Evolutionary conservation across 805 yeast species (phyloP).

Genomic region (Isabelozyma pseudorhagii): DNA sequence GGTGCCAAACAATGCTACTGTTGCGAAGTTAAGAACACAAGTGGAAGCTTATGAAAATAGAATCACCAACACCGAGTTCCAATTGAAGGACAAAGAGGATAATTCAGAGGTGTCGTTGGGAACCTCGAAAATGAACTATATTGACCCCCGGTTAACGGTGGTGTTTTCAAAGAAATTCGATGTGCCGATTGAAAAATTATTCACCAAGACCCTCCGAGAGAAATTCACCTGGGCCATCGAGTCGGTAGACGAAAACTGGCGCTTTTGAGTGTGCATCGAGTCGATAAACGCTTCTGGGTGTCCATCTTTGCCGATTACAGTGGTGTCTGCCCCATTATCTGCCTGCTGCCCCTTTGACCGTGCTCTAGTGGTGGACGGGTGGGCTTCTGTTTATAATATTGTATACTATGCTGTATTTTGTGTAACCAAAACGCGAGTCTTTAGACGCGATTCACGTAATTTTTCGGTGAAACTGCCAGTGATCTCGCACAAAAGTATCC

Average conservation of each 20-base stretch:
- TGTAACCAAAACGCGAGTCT: neutral
- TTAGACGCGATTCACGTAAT: neutral
- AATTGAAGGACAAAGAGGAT: conserved; percentile 88
- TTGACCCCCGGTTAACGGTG: conserved; percentile 89
- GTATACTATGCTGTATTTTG: neutral
- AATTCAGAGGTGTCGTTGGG: conserved; percentile 91
- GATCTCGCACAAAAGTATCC: neutral
- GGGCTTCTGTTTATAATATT: too few relatives aligned
- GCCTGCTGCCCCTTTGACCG: too few relatives aligned
- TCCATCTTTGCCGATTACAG: too few relatives aligned
- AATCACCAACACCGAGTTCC: conserved; percentile 64
- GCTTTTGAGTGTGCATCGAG: conserved; percentile 44
- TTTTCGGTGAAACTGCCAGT: neutral
- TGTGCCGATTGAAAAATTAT: conserved; percentile 90
- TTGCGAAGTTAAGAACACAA: conserved; percentile 71
- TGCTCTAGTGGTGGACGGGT: too few relatives aligned
- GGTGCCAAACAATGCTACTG: conserved; percentile 46
- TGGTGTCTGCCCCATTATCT: too few relatives aligned
- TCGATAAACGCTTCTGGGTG: too few relatives aligned
- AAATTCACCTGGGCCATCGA: conserved; percentile 97
- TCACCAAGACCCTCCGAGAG: conserved; percentile 86
- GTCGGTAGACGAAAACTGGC: conserved; percentile 84
- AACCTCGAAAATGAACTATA: conserved; percentile 91
- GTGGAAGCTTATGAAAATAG: conserved; percentile 70
- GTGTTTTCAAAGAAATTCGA: conserved; percentile 80